A percentile compares a stretch with the other conserved stretches of the same genome.
Conservation (phyloP, 2,329 filamentous ascomycete genomes). For the Pseudogymnoascus sp. region DNA sequence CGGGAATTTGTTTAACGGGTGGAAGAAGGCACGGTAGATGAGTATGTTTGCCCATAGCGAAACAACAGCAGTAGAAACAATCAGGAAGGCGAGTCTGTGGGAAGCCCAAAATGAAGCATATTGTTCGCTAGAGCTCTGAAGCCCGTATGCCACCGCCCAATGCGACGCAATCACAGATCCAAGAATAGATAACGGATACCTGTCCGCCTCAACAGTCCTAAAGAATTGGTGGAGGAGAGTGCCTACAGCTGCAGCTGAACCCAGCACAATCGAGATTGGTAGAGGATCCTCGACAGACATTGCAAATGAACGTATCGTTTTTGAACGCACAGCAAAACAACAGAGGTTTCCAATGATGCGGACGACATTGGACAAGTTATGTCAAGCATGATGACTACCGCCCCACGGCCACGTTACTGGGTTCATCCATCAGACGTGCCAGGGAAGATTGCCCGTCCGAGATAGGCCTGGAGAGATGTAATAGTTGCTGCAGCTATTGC, state of each 20-base stretch:
- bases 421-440: neutral
- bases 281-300: neutral
- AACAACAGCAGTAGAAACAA: neutral
- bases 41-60: slow-evolving; percentile 12
- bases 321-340: neutral
- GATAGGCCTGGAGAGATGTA: neutral
- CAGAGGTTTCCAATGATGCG: neutral
- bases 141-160: neutral
- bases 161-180: neutral
- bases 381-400: slow-evolving; percentile 1
- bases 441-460: neutral
- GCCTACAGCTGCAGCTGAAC: neutral
- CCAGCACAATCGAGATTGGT: slow-evolving; percentile 4
- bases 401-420: neutral
- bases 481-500: neutral
- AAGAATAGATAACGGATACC: slow-evolving; percentile 2
- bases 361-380: neutral
- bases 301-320: neutral
- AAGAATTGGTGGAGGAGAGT: neutral
- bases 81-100: neutral
- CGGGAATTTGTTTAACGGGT: slow-evolving; percentile 22
- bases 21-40: slow-evolving; percentile 21
- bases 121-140: neutral
- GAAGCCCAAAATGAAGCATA: slow-evolving; percentile 6
- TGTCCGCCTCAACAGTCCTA: slow-evolving; percentile 1